Evolutionary conservation across 257 asterid species (phyloP), one percentile per base, ranked within the genome.

Genomic region (Solanum dulcamara): DNA sequence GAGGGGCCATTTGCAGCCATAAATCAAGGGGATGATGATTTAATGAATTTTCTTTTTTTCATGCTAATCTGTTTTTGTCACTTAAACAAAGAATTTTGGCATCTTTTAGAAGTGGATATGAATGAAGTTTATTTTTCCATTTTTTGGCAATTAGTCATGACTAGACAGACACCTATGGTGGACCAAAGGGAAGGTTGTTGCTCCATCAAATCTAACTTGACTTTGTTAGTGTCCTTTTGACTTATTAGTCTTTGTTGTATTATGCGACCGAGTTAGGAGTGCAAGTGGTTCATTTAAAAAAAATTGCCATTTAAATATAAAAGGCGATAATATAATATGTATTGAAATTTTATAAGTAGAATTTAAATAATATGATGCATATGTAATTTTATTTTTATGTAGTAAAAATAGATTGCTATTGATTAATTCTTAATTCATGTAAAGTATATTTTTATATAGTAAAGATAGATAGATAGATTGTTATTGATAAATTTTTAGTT

Each of bases 1-100:
- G 84, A 93, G 89, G 89, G 84, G 93, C 92, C 42, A 91, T 91
- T 85, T 94, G 99, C 87, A 93, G 98, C 88, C 89, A 93, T 50
- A 95, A 93, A 72, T 40, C 35, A 40, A 38, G 55, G 32, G 7
- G 37, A 37, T 22, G 32, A 37, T 71, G 50, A 71, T 32, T 66
- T 68, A 38, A 68, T 68, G 26, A 33, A 2, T 6, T 42, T 24
- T 24, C 0, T 10, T 38, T 20, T n/a, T 13, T 3, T 24, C n/a
- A 75, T 44, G 26, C 60, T 40, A n/a, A n/a, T 72, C 33, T 72
- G 10, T 14, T 40, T 5, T 40, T 11, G 22, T 72, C n/a, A n/a
- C n/a, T 75, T 75, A 13, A n/a, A 67, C 42, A 15, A 74, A 42
- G n/a, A 74, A 14, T 26, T 42, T 75, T 75, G 60, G 15, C 81